A percentile compares a stretch with the other conserved stretches of the same genome.
Evolutionary conservation across 805 yeast species (phyloP).

Genomic region (Lipomyces mesembrius): DNA sequence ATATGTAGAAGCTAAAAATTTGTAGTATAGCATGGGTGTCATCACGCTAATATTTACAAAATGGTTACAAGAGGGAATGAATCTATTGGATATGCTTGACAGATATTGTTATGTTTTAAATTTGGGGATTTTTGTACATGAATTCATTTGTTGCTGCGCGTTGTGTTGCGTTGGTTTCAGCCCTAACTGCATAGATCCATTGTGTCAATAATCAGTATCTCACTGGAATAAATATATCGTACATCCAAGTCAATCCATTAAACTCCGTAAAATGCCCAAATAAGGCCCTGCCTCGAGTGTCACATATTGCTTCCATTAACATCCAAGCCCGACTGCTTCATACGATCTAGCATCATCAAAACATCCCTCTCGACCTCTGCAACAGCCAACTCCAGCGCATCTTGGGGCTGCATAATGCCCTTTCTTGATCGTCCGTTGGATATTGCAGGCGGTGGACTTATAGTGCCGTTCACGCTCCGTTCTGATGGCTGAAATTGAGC

Average conservation of each 20-base stretch:
- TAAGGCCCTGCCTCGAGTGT: background rate
- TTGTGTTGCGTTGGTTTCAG: background rate
- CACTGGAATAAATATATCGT: background rate
- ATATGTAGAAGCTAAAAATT: background rate
- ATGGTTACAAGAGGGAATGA: background rate
- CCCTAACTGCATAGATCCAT: background rate
- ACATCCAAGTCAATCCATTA: background rate
- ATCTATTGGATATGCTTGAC: background rate
- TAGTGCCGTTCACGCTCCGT: background rate
- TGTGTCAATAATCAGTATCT: background rate
- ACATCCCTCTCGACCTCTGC: constrained; percentile 11
- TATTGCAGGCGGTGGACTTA: background rate
- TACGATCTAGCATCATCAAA: constrained; percentile 15
- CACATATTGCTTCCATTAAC: background rate
- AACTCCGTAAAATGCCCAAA: background rate
- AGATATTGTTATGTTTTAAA: background rate
- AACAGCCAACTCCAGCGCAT: constrained; percentile 16
- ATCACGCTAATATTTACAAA: background rate
- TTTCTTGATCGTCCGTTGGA: background rate
- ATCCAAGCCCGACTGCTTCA: constrained; percentile 19
- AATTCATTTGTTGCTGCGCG: background rate
- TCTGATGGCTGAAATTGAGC: background rate
- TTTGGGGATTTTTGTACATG: background rate
- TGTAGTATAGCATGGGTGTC: background rate
- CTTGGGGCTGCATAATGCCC: background rate